phyloP scores from a whole-genome alignment of 768 basidiomycete species.

The Tylopilus balloui region DNA sequence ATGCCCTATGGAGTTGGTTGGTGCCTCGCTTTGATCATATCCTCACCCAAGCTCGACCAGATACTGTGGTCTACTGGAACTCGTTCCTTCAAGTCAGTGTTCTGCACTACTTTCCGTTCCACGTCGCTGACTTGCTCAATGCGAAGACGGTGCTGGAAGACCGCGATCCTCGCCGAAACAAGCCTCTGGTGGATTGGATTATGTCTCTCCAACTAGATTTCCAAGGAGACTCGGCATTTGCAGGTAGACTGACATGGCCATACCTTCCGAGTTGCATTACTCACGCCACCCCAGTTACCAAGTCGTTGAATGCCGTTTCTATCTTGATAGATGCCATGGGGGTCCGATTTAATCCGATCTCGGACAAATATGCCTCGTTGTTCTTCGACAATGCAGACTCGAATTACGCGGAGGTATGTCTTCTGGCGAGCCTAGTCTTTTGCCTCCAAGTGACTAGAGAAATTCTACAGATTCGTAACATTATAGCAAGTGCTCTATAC shows the following conservation, averaged over 20 bases:
- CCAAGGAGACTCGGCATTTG: constrained; percentile 80
- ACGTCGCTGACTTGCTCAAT: constrained; percentile 7
- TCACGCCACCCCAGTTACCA: constrained; percentile 54
- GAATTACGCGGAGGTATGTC: constrained; percentile 75
- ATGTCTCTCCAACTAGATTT: constrained; percentile 75
- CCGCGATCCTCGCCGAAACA: constrained; percentile 76
- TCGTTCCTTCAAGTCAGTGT: constrained; percentile 42
- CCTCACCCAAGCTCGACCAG: constrained; percentile 76
- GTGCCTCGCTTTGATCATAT: constrained; percentile 55
- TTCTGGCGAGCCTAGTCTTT: not conserved
- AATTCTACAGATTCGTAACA: constrained; percentile 53
- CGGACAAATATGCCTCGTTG: constrained; percentile 64
- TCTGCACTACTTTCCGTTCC: not conserved
- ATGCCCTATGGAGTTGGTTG: constrained; percentile 72
- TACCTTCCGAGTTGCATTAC: not conserved
- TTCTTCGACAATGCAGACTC: constrained; percentile 76
- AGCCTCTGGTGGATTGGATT: constrained; percentile 73
- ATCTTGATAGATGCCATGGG: constrained; percentile 64
- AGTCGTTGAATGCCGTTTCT: constrained; percentile 62
- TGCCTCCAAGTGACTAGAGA: not conserved
- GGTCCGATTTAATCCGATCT: constrained; percentile 58
- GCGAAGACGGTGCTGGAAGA: constrained; percentile 51
- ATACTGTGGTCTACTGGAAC: constrained; percentile 77
- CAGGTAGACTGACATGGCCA: constrained; percentile 47
- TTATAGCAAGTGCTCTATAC: constrained; percentile 64